Base-by-base conservation (phyloP, 345 rosid species). In the Diplotaxis tenuifolia region DNA sequence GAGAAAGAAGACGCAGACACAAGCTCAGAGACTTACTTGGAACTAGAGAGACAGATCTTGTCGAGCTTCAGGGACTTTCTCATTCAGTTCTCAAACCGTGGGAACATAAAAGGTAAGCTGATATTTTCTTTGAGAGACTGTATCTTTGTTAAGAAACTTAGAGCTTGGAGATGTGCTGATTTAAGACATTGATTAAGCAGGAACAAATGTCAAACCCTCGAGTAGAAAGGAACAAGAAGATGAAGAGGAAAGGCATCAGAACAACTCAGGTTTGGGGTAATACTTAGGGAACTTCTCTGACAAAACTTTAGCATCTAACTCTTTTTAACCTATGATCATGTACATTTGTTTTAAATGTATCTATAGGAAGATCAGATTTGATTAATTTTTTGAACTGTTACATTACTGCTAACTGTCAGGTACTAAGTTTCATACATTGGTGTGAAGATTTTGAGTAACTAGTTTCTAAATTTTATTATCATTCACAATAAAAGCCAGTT, bases 11-110 rank as follows among this genome's bases (percentile, higher is more conserved):
- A 67, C 36, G 57, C 7, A 67, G 73, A 72, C 23, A 67, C 70
- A 71, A 77, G 65, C 79, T 77, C 84, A 32, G 78, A 64, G 75
- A 23, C 74, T 31, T 85, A 86, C 49, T 78, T 81, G 16, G 87
- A 82, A 58, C 84, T 87, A 68, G 90, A 87, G 77, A 85, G 74
- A 73, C 81, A 81, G 45, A 64, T 85, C 58, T 79, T 87, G 80
- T 83, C 80, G 54, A 68, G 54, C 32, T 84, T 85, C 67, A 78
- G 82, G 45, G 92, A 86, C 78, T 80, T 63, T 72, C 90, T 89
- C 40, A 79, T 83, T 70, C 77, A 77, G 49, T 79, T 87, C 23
- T 75, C 82, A 21, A 81, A 73, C 68, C 71, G 80, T 60, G 86
- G 82, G 21, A 85, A 80, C 80, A 76, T 79, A 62, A 81, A 84